Evolutionary conservation across 768 basidiomycete genomes (phyloP).

Genomic region (Naganishia vaughanmartiniae): DNA sequence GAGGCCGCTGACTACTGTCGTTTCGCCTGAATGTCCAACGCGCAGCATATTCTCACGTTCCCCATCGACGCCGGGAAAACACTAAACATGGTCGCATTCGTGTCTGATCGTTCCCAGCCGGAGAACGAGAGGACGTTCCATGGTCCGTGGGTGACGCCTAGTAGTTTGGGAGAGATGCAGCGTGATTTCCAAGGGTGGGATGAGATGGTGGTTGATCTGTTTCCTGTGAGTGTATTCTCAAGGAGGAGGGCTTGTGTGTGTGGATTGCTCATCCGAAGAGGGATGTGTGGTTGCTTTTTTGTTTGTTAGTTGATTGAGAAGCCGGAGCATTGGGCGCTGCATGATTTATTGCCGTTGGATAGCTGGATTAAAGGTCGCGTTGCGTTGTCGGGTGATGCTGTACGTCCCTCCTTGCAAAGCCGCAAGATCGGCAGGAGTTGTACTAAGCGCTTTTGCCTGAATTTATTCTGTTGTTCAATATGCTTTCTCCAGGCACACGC

Average conservation of each 20-base stretch:
- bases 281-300: neutral
- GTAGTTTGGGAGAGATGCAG: slow-evolving; percentile 9
- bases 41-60: slow-evolving; percentile 23
- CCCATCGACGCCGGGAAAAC: neutral
- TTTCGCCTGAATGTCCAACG: neutral
- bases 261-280: no score
- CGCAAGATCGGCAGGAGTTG: neutral
- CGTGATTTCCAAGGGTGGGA: slow-evolving; percentile 15
- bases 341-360: slow-evolving; percentile 13
- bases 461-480: no score
- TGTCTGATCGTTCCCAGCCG: slow-evolving; percentile 19
- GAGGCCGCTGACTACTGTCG: neutral
- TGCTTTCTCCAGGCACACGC: slow-evolving; percentile 2
- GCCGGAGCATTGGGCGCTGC: slow-evolving; percentile 20
- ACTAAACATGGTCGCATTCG: slow-evolving; percentile 25
- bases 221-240: neutral
- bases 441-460: no score
- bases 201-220: slow-evolving; percentile 1
- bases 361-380: slow-evolving; percentile 5
- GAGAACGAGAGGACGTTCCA: slow-evolving; percentile 1
- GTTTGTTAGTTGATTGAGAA: slow-evolving; percentile 13
- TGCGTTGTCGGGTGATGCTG: slow-evolving; percentile 3
- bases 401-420: neutral
- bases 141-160: slow-evolving; percentile 14
- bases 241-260: no score